These are phyloP conservation scores for Yamagishiella unicocca DNA, from an alignment of 139 green algal genomes.

Conservation along the genomic window DNA sequence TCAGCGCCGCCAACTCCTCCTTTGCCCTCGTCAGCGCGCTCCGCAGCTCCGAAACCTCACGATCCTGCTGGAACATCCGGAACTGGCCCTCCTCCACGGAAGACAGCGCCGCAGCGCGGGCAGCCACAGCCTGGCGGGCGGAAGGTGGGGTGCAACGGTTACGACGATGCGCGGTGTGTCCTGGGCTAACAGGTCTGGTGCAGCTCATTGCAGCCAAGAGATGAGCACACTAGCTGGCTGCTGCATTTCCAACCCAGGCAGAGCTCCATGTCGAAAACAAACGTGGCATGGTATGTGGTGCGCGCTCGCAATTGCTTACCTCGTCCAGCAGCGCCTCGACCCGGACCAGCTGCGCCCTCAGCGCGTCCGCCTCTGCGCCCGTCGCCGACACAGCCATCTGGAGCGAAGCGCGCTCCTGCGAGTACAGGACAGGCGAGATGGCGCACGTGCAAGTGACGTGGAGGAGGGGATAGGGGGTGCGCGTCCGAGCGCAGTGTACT, in stretches of 20 bases:
- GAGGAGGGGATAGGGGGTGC: no score
- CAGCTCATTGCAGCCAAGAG: no score
- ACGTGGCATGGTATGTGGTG: no score
- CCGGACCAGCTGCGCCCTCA: constrained; percentile 20
- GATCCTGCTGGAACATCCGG: constrained; percentile 26
- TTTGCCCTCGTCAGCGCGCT: neutral
- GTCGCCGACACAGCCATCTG: neutral
- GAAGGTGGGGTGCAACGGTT: neutral
- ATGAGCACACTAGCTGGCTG: no score
- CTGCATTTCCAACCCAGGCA: no score
- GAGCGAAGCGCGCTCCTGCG: constrained; percentile 19
- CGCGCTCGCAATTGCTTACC: no score
- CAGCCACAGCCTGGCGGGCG: constrained; percentile 14
- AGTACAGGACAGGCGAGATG: no score
- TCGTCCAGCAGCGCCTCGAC: constrained; percentile 44
- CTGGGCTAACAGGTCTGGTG: no score
- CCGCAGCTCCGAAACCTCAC: constrained; percentile 21
- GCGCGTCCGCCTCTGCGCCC: constrained; percentile 1
- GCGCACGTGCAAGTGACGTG: no score
- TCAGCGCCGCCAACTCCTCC: constrained; percentile 34
- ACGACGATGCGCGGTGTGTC: no score
- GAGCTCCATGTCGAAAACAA: no score
- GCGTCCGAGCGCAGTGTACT: no score
- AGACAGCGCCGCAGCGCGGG: constrained; percentile 10
- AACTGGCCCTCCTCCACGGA: constrained; percentile 35